Base-by-base conservation (phyloP, 768 basidiomycete species). In the Butyriboletus loyo region DNA sequence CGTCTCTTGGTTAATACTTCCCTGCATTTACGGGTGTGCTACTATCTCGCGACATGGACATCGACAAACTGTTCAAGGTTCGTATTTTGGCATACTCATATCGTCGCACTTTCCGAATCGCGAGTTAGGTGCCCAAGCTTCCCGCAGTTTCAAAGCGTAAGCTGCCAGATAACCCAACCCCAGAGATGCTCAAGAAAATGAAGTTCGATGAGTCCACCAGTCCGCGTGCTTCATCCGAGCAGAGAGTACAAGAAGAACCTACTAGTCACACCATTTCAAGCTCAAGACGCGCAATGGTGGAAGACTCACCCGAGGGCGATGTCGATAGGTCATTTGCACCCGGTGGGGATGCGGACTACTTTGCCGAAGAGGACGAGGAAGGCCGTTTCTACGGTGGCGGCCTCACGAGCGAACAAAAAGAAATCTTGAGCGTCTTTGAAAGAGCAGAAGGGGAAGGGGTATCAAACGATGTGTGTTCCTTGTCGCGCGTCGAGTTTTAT, bases 371-470 rank as follows among this genome's bases (percentile, higher is more conserved):
- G 69, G 93, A 95, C 63, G 90, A 88, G 22, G 92, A 94, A 60
- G 93, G 92, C 1, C 78, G 93, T 11, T 95, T 96, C 72, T 96
- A 86, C 63, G 97, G 97, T 35, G 93, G 95, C 1, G 97, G 97
- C 2, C 73, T 99, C 55, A 95, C 92, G 2, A 80, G 77, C 35
- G 88, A 94, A 66, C 97, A 99, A 74, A 95, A 98, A 66, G 86
- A 94, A 51, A 98, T 99, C 35, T 66, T 99, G 52, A 92, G 90
- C 58, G 95, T 99, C 53, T 96, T 99, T 67, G 96, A 98, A 60
- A 78, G 73, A 46, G 80, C 84, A 7, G 83, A 77, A 40, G 81
- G 78, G 9, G 83, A 85, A 37, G 84, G 79, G 19, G 77, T 74
- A 17, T 77, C 80, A 38, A 86, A 86, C 48, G 86, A 87, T 54